A percentile compares a stretch with the other conserved stretches of the same genome.
Conservation (phyloP, 1,284 basidiomycete genomes). For the Malassezia psittaci region DNA sequence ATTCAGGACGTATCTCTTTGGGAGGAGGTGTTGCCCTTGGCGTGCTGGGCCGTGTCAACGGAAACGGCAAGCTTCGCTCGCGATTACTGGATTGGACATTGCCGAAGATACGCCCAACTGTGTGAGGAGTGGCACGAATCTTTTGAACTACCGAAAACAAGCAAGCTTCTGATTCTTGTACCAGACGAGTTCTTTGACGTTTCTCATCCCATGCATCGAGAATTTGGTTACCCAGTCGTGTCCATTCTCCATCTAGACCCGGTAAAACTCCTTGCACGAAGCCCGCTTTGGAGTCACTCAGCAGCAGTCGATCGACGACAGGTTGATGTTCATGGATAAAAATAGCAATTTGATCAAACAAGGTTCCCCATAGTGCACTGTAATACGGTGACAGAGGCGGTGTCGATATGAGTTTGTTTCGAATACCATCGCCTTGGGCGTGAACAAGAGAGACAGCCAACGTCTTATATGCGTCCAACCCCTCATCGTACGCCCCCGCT, state of each 20-base stretch:
- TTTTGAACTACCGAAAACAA: neutral
- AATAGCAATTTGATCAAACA: slow-evolving; percentile 89
- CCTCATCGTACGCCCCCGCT: slow-evolving; percentile 70
- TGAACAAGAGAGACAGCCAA: neutral
- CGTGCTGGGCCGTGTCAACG: slow-evolving; percentile 39
- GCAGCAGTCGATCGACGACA: slow-evolving; percentile 91
- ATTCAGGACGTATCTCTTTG: slow-evolving; percentile 53
- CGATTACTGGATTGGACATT: slow-evolving; percentile 29
- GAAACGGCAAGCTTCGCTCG: slow-evolving; percentile 49
- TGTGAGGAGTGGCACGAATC: slow-evolving; percentile 3
- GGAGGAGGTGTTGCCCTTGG: slow-evolving; percentile 43
- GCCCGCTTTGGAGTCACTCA: slow-evolving; percentile 45
- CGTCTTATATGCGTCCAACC: slow-evolving; percentile 68
- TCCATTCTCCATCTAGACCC: slow-evolving; percentile 72
- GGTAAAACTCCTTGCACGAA: slow-evolving; percentile 54
- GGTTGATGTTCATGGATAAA: slow-evolving; percentile 96
- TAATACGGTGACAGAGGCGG: slow-evolving; percentile 27
- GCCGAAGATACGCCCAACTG: slow-evolving; percentile 22
- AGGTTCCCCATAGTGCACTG: slow-evolving; percentile 55
- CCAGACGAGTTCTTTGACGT: slow-evolving; percentile 21
- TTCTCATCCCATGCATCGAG: slow-evolving; percentile 75
- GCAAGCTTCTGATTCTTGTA: slow-evolving; percentile 17
- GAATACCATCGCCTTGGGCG: neutral
- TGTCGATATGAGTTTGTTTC: neutral
- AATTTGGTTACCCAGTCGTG: slow-evolving; percentile 66